Conservation (phyloP, 73 alveolate species). For the Durusdinium trenchii region DNA sequence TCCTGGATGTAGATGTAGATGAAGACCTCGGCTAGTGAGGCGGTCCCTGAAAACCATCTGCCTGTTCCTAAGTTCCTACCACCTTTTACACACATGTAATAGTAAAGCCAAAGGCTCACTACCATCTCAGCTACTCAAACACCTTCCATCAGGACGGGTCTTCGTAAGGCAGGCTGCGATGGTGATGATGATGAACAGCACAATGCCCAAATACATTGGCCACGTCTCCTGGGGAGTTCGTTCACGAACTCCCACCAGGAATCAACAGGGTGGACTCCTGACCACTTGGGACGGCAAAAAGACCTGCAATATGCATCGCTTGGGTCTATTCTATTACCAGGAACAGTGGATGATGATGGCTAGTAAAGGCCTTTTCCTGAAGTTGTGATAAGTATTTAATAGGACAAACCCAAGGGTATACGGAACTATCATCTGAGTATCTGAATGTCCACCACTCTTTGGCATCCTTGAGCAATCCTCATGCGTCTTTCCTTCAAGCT, state of each 20-base stretch:
- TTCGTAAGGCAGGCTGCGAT: neutral
- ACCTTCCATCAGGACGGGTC: neutral
- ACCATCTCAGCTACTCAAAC: neutral
- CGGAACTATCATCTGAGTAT: too few species aligned
- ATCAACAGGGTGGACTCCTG: neutral
- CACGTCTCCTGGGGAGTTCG: constrained; percentile 53
- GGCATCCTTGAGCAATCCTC: too few species aligned
- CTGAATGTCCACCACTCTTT: too few species aligned
- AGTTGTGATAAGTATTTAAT: too few species aligned
- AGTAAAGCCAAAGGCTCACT: neutral
- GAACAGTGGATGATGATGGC: too few species aligned
- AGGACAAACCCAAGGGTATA: too few species aligned
- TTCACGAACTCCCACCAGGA: neutral
- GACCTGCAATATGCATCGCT: neutral
- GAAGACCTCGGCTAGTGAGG: constrained; percentile 17
- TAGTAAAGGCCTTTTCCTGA: too few species aligned
- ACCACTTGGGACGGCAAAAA: neutral
- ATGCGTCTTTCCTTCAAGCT: too few species aligned
- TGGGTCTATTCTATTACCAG: too few species aligned
- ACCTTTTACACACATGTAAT: neutral
- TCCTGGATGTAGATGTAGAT: constrained; percentile 83
- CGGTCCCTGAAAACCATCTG: neutral
- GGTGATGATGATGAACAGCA: constrained; percentile 78
- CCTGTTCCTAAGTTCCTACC: neutral
- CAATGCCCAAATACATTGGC: constrained; percentile 90